Evolutionary conservation across 106 monocot species (phyloP), one percentile per base, ranked within the genome.

Genomic region (Gastrodia elata): DNA sequence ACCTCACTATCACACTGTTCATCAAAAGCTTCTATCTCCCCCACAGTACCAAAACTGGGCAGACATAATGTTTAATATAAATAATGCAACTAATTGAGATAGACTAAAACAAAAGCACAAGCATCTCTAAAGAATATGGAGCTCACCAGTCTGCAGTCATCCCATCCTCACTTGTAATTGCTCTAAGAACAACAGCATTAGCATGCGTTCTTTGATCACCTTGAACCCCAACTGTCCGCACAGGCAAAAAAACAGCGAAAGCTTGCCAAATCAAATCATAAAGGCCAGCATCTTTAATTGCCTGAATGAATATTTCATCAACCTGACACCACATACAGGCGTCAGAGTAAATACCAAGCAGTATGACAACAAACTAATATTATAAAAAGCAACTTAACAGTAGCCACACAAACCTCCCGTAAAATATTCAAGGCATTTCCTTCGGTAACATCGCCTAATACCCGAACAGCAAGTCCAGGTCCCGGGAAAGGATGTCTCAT

Each of bases 241-340:
- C 92, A 36, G 97, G 90, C 48, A 90, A 83, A 77, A 97, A 90
- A 1, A 97, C 97, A 36, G 90, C 97, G 82, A 97, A 97, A 40
- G 97, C 97, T 85, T 97, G 97, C 97, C 97, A 90, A 9, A 97
- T 97, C 22, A 78, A 75, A 82, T 90, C 97, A 85, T 97, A 97
- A 36, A 97, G 81, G 9, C 90, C 97, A 71, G 90, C 97, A 80
- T 97, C 97, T 72, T 87, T 97, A 39, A 97, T 97, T 58, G 93
- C 79, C 52, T 97, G 93, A 76, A 97, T 82, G 70, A 97, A 93
- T 84, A 97, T 97, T 73, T 97, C 97, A 80, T 97, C 97, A 40
- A 83, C 93, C 97, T 97, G 75, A 14, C 9, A 73, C 44, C 9
- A 85, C 5, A 61, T 16, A n/a, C n/a, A n/a, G n/a, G n/a, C n/a